Conservation (phyloP, 495 filamentous ascomycete genomes). For the Trypethelium eluteriae region DNA sequence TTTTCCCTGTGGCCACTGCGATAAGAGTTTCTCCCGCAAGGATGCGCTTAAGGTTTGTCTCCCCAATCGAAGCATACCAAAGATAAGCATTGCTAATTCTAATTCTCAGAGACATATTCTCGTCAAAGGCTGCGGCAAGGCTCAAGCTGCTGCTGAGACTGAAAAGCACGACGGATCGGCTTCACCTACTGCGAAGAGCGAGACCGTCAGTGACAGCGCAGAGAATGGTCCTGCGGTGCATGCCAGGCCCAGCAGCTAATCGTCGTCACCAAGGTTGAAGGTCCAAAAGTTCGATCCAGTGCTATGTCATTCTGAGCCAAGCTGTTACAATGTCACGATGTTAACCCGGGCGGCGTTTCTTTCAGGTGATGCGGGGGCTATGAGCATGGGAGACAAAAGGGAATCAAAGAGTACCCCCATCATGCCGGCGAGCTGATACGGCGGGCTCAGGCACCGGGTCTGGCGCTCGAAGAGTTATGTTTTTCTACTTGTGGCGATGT, state of each 20-base stretch:
- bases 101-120: slow-evolving; percentile 71
- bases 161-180: slow-evolving; percentile 32
- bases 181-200: slow-evolving; percentile 30
- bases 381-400: neutral
- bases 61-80: slow-evolving; percentile 16
- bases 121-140: slow-evolving; percentile 82
- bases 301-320: neutral
- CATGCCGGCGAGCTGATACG: slow-evolving; percentile 1
- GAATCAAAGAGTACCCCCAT: neutral
- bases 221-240: slow-evolving; percentile 27
- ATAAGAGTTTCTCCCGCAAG: slow-evolving; percentile 95
- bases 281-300: neutral
- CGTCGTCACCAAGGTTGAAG: too few relatives aligned
- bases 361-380: neutral
- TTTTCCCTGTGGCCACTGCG: slow-evolving; percentile 82
- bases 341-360: neutral
- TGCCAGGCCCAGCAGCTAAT: slow-evolving; percentile 22
- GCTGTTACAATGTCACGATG: neutral
- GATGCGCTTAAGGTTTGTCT: slow-evolving; percentile 85
- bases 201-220: slow-evolving; percentile 16
- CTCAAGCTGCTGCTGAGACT: slow-evolving; percentile 25
- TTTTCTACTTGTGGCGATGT: neutral
- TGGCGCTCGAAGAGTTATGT: neutral
- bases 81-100: slow-evolving; percentile 28
- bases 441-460: neutral